Base-by-base conservation (phyloP, 495 filamentous ascomycete genomes). In the Annulohypoxylon bovei region DNA sequence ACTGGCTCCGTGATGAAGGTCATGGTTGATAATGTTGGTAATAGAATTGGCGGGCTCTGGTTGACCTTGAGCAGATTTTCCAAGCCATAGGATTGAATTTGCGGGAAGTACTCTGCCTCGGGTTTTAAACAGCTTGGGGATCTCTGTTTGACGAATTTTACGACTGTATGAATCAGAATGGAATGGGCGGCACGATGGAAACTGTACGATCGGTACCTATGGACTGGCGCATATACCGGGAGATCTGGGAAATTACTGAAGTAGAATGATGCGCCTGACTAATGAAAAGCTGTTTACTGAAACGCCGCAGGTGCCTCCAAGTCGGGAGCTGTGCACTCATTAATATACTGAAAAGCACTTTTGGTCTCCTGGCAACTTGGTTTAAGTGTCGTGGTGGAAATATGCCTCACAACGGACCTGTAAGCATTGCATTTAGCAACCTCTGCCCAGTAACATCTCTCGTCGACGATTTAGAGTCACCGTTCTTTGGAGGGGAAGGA, bases 291-390 rank as follows among this genome's bases (percentile, higher is more conserved):
- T 4, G 12, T 1, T 40, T 65, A 62, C 33, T 73, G 60, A 37
- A 16, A 6, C 27, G 4, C 62, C 8, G 70, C 70, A n/a, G 60
- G 32, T 1, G 30, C 30, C n/a, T 60, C 61, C 1, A 64, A 1
- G 20, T 76, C 65, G 8, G 71, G 67, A 25, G 52, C 60, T 23
- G 35, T n/a, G 52, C 74, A 76, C 30, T 68, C 37, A 9, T 74
- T 60, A 44, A 71, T 59, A 16, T 68, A 71, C 27, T 76, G 70
- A 23, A 23, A 57, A 12, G 44, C 33, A 0, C 60, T 53, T 16
- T 30, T 55, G 7, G 42, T 67, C 62, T 74, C 67, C 14, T 37
- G 52, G 50, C 74, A 76, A 20, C 16, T 63, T 27, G 74, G 71
- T 7, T 16, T 11, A 30, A 76, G 65, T 22, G 64, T 71, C 33